Conservation (phyloP, 345 rosid species). For the Dimocarpus longan region DNA sequence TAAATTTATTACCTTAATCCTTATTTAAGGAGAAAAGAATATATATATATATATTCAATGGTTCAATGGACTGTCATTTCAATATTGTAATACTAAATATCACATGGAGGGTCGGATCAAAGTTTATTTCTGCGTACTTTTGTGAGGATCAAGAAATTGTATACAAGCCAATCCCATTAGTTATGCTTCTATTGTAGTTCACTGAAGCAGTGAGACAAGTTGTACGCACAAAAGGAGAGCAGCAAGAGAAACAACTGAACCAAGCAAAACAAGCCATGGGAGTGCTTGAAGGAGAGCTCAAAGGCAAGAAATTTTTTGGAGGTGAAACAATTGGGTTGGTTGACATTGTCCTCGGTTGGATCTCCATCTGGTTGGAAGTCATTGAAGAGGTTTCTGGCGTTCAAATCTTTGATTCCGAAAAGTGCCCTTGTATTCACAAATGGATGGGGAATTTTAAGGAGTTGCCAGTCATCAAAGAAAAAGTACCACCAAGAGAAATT, state of each 20-base stretch:
- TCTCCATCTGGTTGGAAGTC: slow-evolving; percentile 10
- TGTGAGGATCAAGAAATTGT: background rate
- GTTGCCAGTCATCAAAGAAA: background rate
- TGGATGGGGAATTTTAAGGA: slow-evolving; percentile 16
- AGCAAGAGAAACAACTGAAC: slow-evolving; percentile 6
- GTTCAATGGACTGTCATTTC: no score
- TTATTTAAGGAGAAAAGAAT: no score
- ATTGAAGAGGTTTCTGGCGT: slow-evolving; percentile 10
- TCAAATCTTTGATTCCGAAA: background rate
- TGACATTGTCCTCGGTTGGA: slow-evolving; percentile 16
- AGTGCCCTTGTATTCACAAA: slow-evolving; percentile 2
- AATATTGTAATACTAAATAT: no score
- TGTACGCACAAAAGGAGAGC: background rate
- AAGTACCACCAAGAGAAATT: background rate
- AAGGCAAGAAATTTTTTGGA: slow-evolving; percentile 19
- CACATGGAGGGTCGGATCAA: no score
- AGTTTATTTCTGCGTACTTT: background rate
- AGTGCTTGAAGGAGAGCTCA: slow-evolving; percentile 19
- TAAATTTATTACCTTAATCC: no score
- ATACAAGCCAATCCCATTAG: background rate
- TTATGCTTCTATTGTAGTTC: background rate
- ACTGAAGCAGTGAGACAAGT: background rate
- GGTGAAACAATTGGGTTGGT: slow-evolving; percentile 18
- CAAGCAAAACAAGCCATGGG: slow-evolving; percentile 23
- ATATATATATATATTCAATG: no score